Conservation (phyloP, 306 rosid genomes). For the Cicer bijugum region DNA sequence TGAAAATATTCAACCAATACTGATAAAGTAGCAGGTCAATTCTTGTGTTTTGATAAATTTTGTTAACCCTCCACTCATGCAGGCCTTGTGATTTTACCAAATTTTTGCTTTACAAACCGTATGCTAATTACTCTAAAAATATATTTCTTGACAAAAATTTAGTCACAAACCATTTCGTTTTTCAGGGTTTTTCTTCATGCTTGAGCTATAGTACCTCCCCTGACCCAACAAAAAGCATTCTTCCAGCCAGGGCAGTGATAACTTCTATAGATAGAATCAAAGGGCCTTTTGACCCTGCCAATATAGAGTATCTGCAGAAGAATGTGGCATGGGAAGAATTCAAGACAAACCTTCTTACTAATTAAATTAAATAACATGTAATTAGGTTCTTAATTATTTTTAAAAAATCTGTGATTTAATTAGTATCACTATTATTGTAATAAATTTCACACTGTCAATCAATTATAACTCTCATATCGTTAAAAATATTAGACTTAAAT, state of each 20-base stretch:
- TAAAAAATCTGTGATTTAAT: not conserved
- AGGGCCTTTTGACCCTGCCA: constrained; percentile 91
- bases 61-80: not conserved
- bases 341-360: constrained; percentile 39
- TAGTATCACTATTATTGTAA: not conserved
- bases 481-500: no score
- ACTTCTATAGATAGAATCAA: constrained; percentile 67
- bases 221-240: constrained; percentile 75
- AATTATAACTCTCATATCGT: no score
- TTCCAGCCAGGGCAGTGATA: constrained; percentile 78
- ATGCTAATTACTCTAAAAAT: not conserved
- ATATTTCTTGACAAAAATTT: not conserved
- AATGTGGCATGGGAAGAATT: constrained; percentile 76
- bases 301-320: constrained; percentile 65
- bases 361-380: not conserved
- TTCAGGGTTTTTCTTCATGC: constrained; percentile 86
- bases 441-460: no score
- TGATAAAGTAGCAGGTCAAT: not conserved
- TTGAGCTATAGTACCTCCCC: constrained; percentile 74
- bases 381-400: constrained; percentile 2
- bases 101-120: not conserved
- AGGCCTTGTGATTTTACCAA: not conserved
- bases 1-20: not conserved
- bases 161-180: constrained; percentile 24
- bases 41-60: not conserved